A percentile compares a stretch with the other conserved stretches of the same genome.
Evolutionary conservation across 805 yeast genomes (phyloP).

Genomic region (Nakazawaea populi): DNA sequence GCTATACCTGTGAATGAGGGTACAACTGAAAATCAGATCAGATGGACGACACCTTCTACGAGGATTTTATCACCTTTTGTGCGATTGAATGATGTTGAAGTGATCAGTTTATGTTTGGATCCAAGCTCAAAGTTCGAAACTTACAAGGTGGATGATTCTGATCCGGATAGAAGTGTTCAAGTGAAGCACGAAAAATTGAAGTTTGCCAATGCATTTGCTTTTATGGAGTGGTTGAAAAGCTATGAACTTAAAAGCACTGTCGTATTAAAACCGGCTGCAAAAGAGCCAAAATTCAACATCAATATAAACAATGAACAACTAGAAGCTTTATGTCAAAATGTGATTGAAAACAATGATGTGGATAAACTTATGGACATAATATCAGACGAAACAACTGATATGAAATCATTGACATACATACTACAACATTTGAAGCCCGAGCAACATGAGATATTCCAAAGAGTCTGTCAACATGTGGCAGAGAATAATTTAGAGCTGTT

Average conservation of each 20-base stretch:
- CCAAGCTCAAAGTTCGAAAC: neutral
- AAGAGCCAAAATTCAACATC: neutral
- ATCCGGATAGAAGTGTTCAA: no score
- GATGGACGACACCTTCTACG: neutral
- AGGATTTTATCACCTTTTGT: conserved; percentile 1
- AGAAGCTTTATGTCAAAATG: neutral
- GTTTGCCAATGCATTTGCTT: neutral
- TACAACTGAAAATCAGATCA: neutral
- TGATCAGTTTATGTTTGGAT: neutral
- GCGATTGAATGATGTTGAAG: neutral
- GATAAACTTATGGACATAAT: neutral
- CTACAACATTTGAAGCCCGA: neutral
- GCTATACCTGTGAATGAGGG: neutral
- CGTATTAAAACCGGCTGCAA: neutral
- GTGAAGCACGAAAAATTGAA: neutral
- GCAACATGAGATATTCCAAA: conserved; percentile 2
- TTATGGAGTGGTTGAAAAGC: conserved; percentile 1
- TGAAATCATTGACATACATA: neutral
- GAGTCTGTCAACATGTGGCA: neutral
- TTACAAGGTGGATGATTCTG: neutral
- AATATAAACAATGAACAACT: neutral
- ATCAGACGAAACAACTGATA: neutral
- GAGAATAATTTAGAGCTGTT: neutral
- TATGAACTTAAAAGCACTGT: neutral
- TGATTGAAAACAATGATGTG: neutral